These are phyloP conservation scores for Trifolium dubium DNA, from an alignment of 306 rosid genomes.

Conservation along the genomic window DNA sequence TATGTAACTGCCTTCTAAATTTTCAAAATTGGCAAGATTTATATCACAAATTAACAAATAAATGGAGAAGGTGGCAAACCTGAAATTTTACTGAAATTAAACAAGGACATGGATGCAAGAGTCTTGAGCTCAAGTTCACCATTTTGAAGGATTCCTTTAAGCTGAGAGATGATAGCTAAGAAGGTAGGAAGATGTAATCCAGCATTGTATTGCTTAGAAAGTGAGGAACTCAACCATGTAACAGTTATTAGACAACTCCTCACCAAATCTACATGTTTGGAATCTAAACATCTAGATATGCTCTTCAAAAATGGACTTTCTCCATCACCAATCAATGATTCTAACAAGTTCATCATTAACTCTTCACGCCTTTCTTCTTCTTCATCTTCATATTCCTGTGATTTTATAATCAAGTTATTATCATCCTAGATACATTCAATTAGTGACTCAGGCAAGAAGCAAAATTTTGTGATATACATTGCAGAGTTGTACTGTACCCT, in stretches of 20 bases:
- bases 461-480: constrained; percentile 1
- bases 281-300: constrained; percentile 60
- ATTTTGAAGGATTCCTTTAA: constrained; percentile 57
- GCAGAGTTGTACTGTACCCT: neutral
- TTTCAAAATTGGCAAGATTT: neutral
- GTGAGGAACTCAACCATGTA: constrained; percentile 78
- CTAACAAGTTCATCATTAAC: constrained; percentile 58
- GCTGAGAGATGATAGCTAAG: constrained; percentile 52
- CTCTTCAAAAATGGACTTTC: constrained; percentile 61
- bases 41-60: neutral
- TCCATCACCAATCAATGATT: constrained; percentile 60
- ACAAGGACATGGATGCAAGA: constrained; percentile 74
- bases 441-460: constrained; percentile 23
- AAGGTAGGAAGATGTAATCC: constrained; percentile 64
- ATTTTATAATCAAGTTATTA: constrained; percentile 18
- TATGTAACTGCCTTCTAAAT: neutral
- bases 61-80: constrained; percentile 51
- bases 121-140: constrained; percentile 61
- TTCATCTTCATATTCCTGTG: constrained; percentile 61
- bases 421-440: constrained; percentile 29
- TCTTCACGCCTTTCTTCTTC: constrained; percentile 51
- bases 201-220: constrained; percentile 44
- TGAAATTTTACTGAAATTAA: constrained; percentile 77
- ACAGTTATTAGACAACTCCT: constrained; percentile 55
- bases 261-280: constrained; percentile 58